Percentiles rank a stretch among this genome's conserved stretches.
phyloP scores from a whole-genome alignment of 2,329 filamentous ascomycete genomes.

The Diaporthe batatas region DNA sequence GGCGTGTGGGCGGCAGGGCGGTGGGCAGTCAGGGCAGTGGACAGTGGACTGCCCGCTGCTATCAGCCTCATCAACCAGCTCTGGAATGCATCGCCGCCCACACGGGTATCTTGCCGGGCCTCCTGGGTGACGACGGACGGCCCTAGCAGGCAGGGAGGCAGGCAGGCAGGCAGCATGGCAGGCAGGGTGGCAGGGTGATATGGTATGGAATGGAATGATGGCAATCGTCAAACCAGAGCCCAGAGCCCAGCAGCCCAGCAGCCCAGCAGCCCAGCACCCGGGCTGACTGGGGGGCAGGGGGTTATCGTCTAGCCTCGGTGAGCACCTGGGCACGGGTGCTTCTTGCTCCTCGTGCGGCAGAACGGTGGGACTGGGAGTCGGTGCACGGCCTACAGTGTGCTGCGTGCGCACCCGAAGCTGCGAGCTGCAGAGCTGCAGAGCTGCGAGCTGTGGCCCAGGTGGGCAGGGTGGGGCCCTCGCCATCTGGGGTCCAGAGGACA shows the following conservation, averaged over 20 bases:
- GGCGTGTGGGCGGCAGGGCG: neutral
- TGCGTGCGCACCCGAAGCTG: slow-evolving; percentile 20
- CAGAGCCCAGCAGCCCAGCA: neutral
- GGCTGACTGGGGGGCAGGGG: slow-evolving; percentile 2
- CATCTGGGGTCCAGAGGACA: slow-evolving; percentile 29
- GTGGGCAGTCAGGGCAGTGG: neutral
- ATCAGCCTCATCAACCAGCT: slow-evolving; percentile 6
- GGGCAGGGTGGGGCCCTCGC: neutral
- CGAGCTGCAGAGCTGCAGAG: slow-evolving; percentile 25
- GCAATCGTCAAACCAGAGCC: neutral
- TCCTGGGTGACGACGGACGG: neutral
- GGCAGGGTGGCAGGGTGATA: neutral
- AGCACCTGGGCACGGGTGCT: slow-evolving; percentile 20
- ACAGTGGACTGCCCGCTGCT: slow-evolving; percentile 25
- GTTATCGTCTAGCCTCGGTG: neutral
- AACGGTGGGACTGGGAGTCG: neutral
- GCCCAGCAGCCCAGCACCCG: neutral
- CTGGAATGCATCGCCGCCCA: neutral
- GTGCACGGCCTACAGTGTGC: slow-evolving; percentile 11
- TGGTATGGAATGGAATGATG: neutral
- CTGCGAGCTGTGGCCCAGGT: slow-evolving; percentile 27
- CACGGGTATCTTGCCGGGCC: neutral
- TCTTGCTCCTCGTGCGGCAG: slow-evolving; percentile 4
- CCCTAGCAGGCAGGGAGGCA: neutral
- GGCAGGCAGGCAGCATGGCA: too few species aligned